Conservation (phyloP, 371 early-diverging fungal species). For the Fennellomyces sp. region DNA sequence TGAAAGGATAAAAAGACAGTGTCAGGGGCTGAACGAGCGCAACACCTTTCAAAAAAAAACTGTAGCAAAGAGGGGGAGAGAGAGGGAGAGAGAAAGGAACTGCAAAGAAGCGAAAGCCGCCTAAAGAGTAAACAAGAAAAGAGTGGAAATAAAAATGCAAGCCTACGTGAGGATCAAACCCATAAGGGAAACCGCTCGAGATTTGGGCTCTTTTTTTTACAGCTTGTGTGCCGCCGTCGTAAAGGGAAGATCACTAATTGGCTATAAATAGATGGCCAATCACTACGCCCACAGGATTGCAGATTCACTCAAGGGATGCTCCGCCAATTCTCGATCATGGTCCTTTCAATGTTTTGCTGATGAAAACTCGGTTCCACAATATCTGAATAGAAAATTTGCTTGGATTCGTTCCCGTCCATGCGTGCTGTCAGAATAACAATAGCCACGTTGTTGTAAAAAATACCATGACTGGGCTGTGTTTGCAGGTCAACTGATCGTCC, state of each 20-base stretch:
- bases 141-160: not conserved
- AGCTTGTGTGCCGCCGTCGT: not conserved
- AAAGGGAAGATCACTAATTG: not conserved
- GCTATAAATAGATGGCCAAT: not conserved
- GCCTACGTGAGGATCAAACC: not conserved
- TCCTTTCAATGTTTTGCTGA: constrained; percentile 1
- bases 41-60: too few species aligned
- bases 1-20: not conserved
- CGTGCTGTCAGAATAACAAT: too few species aligned
- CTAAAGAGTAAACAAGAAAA: not conserved
- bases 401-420: too few species aligned
- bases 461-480: too few species aligned
- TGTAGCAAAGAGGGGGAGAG: not conserved
- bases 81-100: not conserved
- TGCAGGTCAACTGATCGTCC: too few species aligned
- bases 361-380: too few species aligned
- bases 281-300: not conserved
- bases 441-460: too few species aligned
- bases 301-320: too few species aligned
- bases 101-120: constrained; percentile 3
- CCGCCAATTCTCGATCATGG: too few species aligned
- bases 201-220: not conserved
- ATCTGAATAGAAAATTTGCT: too few species aligned
- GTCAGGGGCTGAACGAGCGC: too few species aligned
- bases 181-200: not conserved